Evolutionary conservation across 2,329 filamentous ascomycete genomes (phyloP), one percentile per base, ranked within the genome.

Genomic region (Aspergillaceae sp.): DNA sequence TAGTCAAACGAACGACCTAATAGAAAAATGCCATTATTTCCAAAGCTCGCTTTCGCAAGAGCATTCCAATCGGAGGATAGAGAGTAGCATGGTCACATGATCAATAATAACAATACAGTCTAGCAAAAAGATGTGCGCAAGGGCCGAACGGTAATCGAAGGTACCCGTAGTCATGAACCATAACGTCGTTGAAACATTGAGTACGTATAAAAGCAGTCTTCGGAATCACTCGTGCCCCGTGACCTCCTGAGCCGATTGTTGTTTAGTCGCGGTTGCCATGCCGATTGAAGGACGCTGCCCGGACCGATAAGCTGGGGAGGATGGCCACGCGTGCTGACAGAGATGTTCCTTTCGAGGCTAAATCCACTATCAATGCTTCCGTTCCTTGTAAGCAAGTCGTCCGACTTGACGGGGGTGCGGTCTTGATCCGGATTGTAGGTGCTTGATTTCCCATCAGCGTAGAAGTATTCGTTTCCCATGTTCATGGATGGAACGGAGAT

Each of bases 401-500:
- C 49, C 29, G 47, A 42, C 42, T 63, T 64, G 4, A 55, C 48
- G 7, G 56, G 50, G 32, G 56, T 53, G 29, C 60, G 50, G 6
- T 55, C 61, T 11, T 51, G 35, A 41, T 59, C 56, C 2, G 57
- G 60, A 29, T 51, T 50, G 4, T 48, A 46, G 38, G 48, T 52
- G 38, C 41, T 54, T 7, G 51, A 52, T 45, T 63, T 65, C 40
- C 58, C 58, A 30, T 63, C 60, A 4, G 56, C 54, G 40, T 56
- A 46, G 40, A 57, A 63, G 43, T 56, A 63, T 42, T 62, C 62
- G 19, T 64, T 54, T 34, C 51, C 43, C 9, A 51, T 46, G 3
- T 52, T 50, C 5, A 43, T 45, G 5, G 55, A 50, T 5, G 44
- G 44, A 3, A 54, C 19, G 28, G 59, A 59, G 4, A 47, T 34